phyloP scores from a whole-genome alignment of 306 rosid species.

The Rosa rugosa region DNA sequence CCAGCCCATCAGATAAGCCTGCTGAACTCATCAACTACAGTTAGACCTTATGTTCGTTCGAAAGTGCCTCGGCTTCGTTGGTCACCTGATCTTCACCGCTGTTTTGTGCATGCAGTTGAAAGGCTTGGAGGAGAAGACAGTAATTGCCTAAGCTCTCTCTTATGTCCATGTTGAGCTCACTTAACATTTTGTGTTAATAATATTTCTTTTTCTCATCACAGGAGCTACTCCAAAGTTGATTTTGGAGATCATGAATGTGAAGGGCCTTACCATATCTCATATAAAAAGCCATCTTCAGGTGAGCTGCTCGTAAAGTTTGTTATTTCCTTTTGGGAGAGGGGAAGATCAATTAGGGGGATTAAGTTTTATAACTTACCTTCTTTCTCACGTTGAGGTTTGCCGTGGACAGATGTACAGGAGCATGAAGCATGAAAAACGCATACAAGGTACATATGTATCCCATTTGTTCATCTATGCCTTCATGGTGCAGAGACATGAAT shows the following conservation, averaged over 20 bases:
- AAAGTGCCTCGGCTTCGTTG: constrained; percentile 80
- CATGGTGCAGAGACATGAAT: not conserved
- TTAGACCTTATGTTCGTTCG: constrained; percentile 69
- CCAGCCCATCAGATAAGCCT: constrained; percentile 28
- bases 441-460: constrained; percentile 51
- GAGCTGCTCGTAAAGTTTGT: constrained; percentile 13
- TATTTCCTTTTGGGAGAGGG: not conserved
- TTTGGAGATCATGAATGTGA: constrained; percentile 71
- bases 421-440: constrained; percentile 61
- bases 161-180: not conserved
- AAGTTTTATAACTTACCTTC: not conserved
- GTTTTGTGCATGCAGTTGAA: constrained; percentile 83
- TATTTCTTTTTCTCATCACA: constrained; percentile 13
- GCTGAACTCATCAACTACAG: constrained; percentile 22
- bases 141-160: constrained; percentile 22
- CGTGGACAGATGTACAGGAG: constrained; percentile 84
- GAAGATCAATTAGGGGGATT: no score
- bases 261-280: constrained; percentile 74
- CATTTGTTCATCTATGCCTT: not conserved
- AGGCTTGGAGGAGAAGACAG: constrained; percentile 88
- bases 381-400: constrained; percentile 33
- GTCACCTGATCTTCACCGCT: constrained; percentile 81
- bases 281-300: constrained; percentile 99
- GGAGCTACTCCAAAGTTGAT: constrained; percentile 91
- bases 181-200: not conserved